These are phyloP conservation scores for Cornus florida DNA, from an alignment of 148 eudicot species.

Conservation along the genomic window DNA sequence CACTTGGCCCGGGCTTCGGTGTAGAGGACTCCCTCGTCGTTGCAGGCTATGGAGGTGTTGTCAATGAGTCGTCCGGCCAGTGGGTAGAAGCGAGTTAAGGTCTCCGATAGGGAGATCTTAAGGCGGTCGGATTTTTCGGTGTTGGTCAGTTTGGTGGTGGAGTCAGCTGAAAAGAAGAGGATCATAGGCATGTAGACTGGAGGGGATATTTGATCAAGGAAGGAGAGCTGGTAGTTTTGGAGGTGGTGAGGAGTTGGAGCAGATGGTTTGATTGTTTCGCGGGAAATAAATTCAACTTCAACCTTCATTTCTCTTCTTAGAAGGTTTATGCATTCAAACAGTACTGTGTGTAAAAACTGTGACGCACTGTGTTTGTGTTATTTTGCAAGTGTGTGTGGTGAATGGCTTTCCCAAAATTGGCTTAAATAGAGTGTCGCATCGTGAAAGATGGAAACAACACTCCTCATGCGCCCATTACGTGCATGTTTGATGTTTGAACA, in stretches of 20 bases:
- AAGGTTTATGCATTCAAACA: too few species aligned
- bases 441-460: not conserved
- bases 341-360: too few species aligned
- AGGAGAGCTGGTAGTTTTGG: slow-evolving; percentile 2
- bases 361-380: too few species aligned
- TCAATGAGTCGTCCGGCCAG: slow-evolving; percentile 38
- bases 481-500: not conserved
- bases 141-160: not conserved
- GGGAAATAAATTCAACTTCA: not conserved
- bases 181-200: slow-evolving; percentile 5
- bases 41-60: slow-evolving; percentile 28
- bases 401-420: not conserved
- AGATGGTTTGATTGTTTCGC: slow-evolving; percentile 11
- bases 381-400: too few species aligned
- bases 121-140: slow-evolving; percentile 4
- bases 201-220: slow-evolving; percentile 10
- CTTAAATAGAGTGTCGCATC: not conserved
- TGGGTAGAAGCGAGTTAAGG: slow-evolving; percentile 35
- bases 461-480: not conserved
- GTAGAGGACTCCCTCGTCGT: slow-evolving; percentile 32
- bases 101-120: slow-evolving; percentile 28
- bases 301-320: not conserved
- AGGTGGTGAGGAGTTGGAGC: slow-evolving; percentile 14
- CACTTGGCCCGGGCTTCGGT: slow-evolving; percentile 22
- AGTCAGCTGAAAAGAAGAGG: not conserved